Percentiles rank a stretch among this genome's conserved stretches.
These are phyloP conservation scores for Chlorella ohadii DNA, from an alignment of 139 green algal genomes.

Conservation along the genomic window DNA sequence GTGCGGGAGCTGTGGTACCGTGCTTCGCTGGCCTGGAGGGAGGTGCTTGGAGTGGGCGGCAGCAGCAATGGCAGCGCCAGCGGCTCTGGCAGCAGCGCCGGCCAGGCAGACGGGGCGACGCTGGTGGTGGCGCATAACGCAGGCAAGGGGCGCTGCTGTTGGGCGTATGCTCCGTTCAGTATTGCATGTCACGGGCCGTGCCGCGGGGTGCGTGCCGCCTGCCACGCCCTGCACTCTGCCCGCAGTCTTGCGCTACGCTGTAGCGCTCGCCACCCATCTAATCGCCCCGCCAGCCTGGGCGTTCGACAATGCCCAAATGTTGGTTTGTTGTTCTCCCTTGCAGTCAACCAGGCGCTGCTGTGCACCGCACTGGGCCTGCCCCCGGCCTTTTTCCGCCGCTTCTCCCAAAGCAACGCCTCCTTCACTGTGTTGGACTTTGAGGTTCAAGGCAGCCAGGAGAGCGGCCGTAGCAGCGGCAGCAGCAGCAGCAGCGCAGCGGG, in stretches of 20 bases:
- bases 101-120: neutral
- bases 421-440: conserved; percentile 86
- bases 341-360: conserved; percentile 91
- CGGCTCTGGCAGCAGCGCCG: too few relatives aligned
- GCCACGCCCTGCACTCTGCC: too few relatives aligned
- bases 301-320: too few relatives aligned
- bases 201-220: too few relatives aligned
- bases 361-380: conserved; percentile 79
- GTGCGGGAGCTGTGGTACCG: conserved; percentile 83
- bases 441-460: conserved; percentile 24
- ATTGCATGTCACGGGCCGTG: too few relatives aligned
- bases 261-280: too few relatives aligned
- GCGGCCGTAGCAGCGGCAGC: neutral
- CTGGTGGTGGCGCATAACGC: conserved; percentile 96
- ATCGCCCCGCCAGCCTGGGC: too few relatives aligned
- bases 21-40: conserved; percentile 87
- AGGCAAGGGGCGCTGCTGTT: neutral
- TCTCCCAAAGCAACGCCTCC: conserved; percentile 74
- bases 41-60: conserved; percentile 58
- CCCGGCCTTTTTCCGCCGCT: conserved; percentile 77
- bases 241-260: too few relatives aligned
- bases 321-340: too few relatives aligned
- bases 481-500: neutral
- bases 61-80: too few relatives aligned
- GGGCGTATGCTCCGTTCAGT: too few relatives aligned